These are phyloP conservation scores for Fraxinus floribunda DNA, from an alignment of 305 asterid genomes.

Conservation along the genomic window DNA sequence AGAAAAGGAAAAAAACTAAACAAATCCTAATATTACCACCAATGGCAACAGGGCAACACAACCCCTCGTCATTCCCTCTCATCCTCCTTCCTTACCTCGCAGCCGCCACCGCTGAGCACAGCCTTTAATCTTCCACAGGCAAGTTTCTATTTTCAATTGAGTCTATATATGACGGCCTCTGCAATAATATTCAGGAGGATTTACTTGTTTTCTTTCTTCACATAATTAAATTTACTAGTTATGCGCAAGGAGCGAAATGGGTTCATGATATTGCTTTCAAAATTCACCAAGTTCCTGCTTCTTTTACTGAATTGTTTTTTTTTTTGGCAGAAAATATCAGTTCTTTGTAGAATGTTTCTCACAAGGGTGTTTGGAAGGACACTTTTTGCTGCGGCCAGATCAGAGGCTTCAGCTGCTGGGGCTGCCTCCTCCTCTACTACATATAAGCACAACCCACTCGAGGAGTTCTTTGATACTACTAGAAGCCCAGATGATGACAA, in stretches of 20 bases:
- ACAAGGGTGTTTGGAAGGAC: conserved; percentile 68
- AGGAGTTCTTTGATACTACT: conserved; percentile 72
- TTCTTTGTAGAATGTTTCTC: conserved; percentile 43
- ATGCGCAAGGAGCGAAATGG: background rate
- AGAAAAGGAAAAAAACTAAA: no score
- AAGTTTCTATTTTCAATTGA: background rate
- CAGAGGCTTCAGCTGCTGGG: conserved; percentile 54
- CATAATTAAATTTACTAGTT: background rate
- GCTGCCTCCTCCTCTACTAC: conserved; percentile 32
- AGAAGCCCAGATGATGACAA: conserved; percentile 63
- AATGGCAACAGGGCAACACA: background rate
- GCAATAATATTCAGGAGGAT: background rate
- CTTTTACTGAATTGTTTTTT: background rate
- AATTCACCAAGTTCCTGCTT: background rate
- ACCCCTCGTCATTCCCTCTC: background rate
- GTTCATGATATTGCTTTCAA: background rate
- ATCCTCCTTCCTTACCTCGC: background rate
- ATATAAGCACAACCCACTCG: conserved; percentile 57
- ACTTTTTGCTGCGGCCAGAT: conserved; percentile 70
- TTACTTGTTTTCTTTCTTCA: background rate
- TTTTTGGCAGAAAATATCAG: conserved; percentile 13
- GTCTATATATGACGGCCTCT: background rate
- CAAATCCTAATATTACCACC: background rate
- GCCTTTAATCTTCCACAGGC: background rate
- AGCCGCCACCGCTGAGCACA: background rate